phyloP scores from a whole-genome alignment of 2,329 filamentous ascomycete genomes.

The Xylariomycetidae sp. region DNA sequence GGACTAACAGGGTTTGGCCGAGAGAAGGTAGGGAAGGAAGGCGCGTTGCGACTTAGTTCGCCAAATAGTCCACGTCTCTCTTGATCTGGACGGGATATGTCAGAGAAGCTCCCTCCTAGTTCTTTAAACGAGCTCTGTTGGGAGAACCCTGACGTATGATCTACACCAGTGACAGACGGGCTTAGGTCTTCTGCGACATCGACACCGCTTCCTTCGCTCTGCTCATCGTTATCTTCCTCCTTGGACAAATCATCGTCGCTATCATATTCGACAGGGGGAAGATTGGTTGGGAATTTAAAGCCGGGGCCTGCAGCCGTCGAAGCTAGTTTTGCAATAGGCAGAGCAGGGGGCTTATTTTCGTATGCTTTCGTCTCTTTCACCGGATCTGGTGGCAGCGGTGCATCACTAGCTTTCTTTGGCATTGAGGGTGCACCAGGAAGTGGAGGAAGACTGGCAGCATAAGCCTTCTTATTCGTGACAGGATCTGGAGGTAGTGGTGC shows the following conservation, averaged over 20 bases:
- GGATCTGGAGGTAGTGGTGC: slow-evolving; percentile 38
- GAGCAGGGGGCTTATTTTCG: slow-evolving; percentile 19
- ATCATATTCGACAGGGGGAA: slow-evolving; percentile 24
- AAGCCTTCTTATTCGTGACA: slow-evolving; percentile 26
- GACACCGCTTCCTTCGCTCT: slow-evolving; percentile 55
- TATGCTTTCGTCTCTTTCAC: slow-evolving; percentile 26
- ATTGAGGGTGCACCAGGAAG: slow-evolving; percentile 27
- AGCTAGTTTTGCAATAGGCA: slow-evolving; percentile 18
- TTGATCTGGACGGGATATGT: slow-evolving; percentile 40
- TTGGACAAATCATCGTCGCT: slow-evolving; percentile 41
- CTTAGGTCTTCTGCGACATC: slow-evolving; percentile 62
- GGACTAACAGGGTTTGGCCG: slow-evolving; percentile 54
- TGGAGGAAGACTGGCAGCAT: slow-evolving; percentile 30
- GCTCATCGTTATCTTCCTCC: slow-evolving; percentile 41
- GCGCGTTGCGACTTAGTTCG: slow-evolving; percentile 45
- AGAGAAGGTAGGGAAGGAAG: slow-evolving; percentile 52
- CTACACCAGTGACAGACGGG: slow-evolving; percentile 40
- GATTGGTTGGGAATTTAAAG: slow-evolving; percentile 26
- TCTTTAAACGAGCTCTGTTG: slow-evolving; percentile 55
- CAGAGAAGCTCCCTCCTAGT: slow-evolving; percentile 42
- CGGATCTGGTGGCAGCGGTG: slow-evolving; percentile 37
- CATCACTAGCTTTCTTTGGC: slow-evolving; percentile 23
- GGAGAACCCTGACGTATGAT: slow-evolving; percentile 47
- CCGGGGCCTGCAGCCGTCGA: slow-evolving; percentile 18
- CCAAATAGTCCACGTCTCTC: slow-evolving; percentile 48